Conservation (phyloP, 163 green algal genomes). For the Botryococcus braunii region DNA sequence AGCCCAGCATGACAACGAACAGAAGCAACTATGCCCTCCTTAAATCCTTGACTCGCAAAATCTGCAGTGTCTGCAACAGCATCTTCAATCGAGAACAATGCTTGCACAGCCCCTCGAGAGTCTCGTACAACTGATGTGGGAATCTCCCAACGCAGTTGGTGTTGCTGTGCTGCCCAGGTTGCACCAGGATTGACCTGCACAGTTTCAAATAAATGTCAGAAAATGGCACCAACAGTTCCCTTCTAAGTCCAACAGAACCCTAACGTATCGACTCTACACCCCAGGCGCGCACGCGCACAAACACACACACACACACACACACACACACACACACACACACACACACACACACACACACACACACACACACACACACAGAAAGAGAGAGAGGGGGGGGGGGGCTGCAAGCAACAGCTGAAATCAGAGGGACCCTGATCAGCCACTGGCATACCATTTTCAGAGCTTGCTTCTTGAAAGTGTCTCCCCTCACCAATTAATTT, state of each 20-base stretch:
- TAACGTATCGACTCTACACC: not conserved
- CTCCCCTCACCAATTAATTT: too few species aligned
- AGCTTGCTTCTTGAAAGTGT: too few species aligned
- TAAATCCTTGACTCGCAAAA: not conserved
- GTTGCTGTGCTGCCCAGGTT: constrained; percentile 9
- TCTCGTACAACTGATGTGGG: not conserved
- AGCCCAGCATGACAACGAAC: too few species aligned
- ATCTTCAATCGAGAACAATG: not conserved
- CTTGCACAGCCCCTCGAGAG: not conserved
- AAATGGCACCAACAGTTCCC: too few species aligned
- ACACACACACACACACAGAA: too few species aligned
- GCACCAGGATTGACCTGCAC: constrained; percentile 10
- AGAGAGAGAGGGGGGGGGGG: too few species aligned
- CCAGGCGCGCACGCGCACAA: not conserved
- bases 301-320: not conserved
- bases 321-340: not conserved
- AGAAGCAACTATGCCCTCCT: not conserved
- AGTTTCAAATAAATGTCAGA: not conserved
- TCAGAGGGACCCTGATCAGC: too few species aligned
- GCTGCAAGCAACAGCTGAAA: too few species aligned
- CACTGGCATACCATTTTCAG: too few species aligned
- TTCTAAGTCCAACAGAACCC: not conserved
- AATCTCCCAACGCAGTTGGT: constrained; percentile 15
- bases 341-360: not conserved
- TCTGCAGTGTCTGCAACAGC: not conserved